These are phyloP conservation scores for Medicago arabica DNA, from an alignment of 306 rosid genomes.

Conservation along the genomic window DNA sequence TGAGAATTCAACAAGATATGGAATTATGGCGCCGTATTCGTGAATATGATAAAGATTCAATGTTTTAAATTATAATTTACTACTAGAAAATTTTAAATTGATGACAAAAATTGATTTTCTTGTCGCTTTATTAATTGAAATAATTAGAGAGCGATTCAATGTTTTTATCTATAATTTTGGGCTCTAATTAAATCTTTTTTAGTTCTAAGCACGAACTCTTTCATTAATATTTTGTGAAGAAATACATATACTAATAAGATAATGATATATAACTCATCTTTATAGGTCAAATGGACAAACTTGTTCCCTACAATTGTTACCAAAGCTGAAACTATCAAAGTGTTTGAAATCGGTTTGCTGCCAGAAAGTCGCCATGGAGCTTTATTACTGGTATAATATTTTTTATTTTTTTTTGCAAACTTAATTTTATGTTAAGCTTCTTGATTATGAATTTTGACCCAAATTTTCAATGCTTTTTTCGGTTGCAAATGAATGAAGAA, in stretches of 20 bases:
- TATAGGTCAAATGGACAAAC: slow-evolving; percentile 20
- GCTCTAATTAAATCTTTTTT: too few species aligned
- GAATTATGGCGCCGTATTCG: too few species aligned
- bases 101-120: background rate
- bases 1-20: too few species aligned
- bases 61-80: too few species aligned
- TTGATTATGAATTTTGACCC: background rate
- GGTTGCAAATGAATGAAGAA: slow-evolving; percentile 68
- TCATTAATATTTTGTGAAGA: background rate
- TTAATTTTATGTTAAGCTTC: background rate
- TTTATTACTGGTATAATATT: slow-evolving; percentile 62
- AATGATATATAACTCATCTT: background rate
- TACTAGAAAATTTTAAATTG: background rate
- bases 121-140: background rate
- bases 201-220: background rate
- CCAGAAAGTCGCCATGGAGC: slow-evolving; percentile 57
- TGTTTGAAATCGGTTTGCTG: slow-evolving; percentile 56
- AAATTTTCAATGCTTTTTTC: background rate
- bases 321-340: slow-evolving; percentile 56
- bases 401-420: too few species aligned
- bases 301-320: slow-evolving; percentile 63
- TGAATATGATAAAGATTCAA: too few species aligned
- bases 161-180: background rate
- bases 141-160: background rate
- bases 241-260: background rate